phyloP scores from a whole-genome alignment of 805 yeast genomes.

The Saccharomyces kudriavzevii region DNA sequence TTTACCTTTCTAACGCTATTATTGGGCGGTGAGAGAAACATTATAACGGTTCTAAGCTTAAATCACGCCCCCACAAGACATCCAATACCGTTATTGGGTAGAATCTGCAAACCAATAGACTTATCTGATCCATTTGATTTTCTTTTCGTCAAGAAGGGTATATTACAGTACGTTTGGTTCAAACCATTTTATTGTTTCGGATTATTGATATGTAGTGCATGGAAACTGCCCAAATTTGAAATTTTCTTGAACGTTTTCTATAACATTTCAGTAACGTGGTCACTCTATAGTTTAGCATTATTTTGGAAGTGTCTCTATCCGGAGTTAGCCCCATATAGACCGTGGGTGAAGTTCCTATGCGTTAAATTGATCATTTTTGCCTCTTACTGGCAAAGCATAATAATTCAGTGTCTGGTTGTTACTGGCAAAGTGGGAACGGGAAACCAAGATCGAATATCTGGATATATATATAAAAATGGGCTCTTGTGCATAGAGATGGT shows the following conservation, averaged over 20 bases:
- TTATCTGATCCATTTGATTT: conserved; percentile 81
- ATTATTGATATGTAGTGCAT: conserved; percentile 38
- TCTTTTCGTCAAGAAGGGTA: conserved; percentile 69
- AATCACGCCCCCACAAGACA: conserved; percentile 67
- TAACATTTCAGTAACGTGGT: conserved; percentile 71
- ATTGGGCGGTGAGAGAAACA: conserved; percentile 87
- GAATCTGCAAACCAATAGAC: conserved; percentile 53
- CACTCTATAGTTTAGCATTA: conserved; percentile 76
- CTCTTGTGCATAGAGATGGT: conserved; percentile 76
- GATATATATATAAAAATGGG: conserved; percentile 66
- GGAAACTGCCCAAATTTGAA: conserved; percentile 42
- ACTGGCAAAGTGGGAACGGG: conserved; percentile 35
- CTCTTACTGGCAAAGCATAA: conserved; percentile 91
- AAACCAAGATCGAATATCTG: conserved; percentile 31
- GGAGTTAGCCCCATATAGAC: conserved; percentile 72
- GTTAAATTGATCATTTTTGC: conserved; percentile 92
- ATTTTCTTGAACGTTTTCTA: conserved; percentile 50
- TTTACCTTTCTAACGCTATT: conserved; percentile 73
- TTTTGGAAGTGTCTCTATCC: conserved; percentile 86
- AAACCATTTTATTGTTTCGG: conserved; percentile 73
- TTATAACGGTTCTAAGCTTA: conserved; percentile 55
- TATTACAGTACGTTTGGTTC: conserved; percentile 90
- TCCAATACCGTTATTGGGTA: conserved; percentile 43
- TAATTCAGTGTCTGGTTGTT: conserved; percentile 46
- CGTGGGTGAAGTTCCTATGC: conserved; percentile 87